Conservation (phyloP, 306 rosid genomes). For the Quercus dentata region DNA sequence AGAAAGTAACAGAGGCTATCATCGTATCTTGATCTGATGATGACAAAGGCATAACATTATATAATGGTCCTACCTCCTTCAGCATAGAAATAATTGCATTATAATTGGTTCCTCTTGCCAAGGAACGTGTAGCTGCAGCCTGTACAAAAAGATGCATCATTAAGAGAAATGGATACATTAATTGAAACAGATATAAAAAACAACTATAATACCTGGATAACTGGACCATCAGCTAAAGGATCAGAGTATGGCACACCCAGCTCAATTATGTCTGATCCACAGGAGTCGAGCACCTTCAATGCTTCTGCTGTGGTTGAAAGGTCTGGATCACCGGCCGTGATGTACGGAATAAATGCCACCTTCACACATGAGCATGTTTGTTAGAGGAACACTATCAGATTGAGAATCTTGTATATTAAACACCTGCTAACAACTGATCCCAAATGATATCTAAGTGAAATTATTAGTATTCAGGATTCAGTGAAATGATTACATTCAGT, state of each 20-base stretch:
- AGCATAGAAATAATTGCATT: conserved; percentile 67
- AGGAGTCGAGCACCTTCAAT: conserved; percentile 74
- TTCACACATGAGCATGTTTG: conserved; percentile 26
- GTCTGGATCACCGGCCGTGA: conserved; percentile 96
- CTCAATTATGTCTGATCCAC: conserved; percentile 93
- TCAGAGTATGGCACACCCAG: conserved; percentile 92
- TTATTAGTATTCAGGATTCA: not conserved
- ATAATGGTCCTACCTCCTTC: conserved; percentile 64
- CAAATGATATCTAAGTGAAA: not conserved
- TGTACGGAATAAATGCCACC: conserved; percentile 91
- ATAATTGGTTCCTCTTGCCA: conserved; percentile 78
- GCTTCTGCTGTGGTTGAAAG: conserved; percentile 89
- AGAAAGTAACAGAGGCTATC: not conserved
- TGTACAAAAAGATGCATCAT: conserved; percentile 32
- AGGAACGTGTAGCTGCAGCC: conserved; percentile 94
- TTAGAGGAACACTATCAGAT: conserved; percentile 20
- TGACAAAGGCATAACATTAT: conserved; percentile 13
- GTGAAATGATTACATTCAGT: not conserved
- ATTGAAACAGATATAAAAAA: not conserved
- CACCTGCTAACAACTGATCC: not conserved
- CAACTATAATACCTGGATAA: conserved; percentile 70
- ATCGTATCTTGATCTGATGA: not conserved
- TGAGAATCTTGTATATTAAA: not conserved
- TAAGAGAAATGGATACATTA: conserved; percentile 19
- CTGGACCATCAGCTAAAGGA: conserved; percentile 99